Evolutionary conservation across 2,329 filamentous ascomycete genomes (phyloP).

Genomic region (Trichoderma cornu-damae): DNA sequence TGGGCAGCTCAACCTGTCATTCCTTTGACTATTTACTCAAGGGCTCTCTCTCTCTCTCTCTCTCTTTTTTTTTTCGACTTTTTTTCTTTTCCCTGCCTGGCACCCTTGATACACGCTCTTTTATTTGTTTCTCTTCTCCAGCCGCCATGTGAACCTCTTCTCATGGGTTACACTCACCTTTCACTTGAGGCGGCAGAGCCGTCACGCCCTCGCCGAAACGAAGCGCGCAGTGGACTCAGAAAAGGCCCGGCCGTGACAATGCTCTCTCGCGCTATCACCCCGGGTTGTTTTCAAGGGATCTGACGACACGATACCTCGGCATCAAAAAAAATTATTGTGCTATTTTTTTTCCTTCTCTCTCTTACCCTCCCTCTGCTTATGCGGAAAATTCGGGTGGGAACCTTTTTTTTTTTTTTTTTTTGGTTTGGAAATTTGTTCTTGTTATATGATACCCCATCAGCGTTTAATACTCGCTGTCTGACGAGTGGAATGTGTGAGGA

Average conservation of each 20-base stretch:
- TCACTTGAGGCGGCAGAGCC: constrained; percentile 37
- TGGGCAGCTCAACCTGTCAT: constrained; percentile 38
- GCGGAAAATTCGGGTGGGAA: too few relatives aligned
- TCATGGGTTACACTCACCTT: neutral
- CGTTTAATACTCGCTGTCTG: constrained; percentile 42
- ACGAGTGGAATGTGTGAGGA: constrained; percentile 31
- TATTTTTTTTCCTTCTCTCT: constrained; percentile 1
- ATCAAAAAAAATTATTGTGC: neutral
- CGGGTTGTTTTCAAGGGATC: constrained; percentile 15
- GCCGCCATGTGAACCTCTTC: neutral
- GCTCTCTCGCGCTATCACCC: constrained; percentile 48
- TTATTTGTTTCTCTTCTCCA: neutral
- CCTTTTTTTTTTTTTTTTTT: constrained; percentile 12
- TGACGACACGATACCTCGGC: constrained; percentile 11
- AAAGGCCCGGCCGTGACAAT: constrained; percentile 41
- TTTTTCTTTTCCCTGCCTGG: too few relatives aligned
- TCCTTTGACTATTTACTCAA: constrained; percentile 13
- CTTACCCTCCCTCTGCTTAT: too few relatives aligned
- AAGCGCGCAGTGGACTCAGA: constrained; percentile 11
- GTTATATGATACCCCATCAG: constrained; percentile 41
- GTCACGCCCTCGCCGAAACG: constrained; percentile 40
- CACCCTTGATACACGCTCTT: constrained; percentile 1
- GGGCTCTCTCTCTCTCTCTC: constrained; percentile 19
- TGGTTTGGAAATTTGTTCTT: constrained; percentile 21
- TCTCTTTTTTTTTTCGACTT: too few relatives aligned